Conservation (phyloP, 208 protist species). For the Novymonas esmeraldas region DNA sequence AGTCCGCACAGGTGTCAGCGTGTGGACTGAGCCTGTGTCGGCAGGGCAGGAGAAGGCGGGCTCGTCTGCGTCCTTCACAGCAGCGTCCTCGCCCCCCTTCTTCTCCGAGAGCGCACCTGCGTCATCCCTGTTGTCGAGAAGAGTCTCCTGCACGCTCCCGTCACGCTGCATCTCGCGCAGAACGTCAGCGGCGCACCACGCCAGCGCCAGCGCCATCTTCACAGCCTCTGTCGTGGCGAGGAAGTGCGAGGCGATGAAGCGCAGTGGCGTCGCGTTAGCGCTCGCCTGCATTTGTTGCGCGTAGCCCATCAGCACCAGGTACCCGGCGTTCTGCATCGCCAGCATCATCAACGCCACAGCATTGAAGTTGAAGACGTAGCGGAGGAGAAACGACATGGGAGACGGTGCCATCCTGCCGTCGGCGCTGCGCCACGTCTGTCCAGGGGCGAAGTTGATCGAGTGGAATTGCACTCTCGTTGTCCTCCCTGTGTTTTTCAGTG, state of each 20-base stretch:
- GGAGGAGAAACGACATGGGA: neutral
- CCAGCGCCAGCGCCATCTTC: conserved; percentile 6
- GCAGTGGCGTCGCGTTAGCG: neutral
- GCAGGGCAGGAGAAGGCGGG: no score
- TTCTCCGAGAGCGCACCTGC: no score
- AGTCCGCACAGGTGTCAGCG: no score
- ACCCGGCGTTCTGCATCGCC: conserved; percentile 24
- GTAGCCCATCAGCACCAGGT: conserved; percentile 19
- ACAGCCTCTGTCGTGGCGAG: conserved; percentile 8
- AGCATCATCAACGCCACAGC: conserved; percentile 11
- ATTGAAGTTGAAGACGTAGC: conserved; percentile 14
- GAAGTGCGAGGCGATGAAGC: conserved; percentile 9
- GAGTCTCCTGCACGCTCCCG: neutral
- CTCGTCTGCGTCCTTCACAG: no score
- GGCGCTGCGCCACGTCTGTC: no score
- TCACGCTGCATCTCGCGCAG: conserved; percentile 8
- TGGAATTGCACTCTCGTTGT: no score
- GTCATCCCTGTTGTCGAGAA: no score
- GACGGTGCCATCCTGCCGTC: neutral
- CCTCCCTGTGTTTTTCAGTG: no score
- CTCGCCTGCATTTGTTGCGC: conserved; percentile 4
- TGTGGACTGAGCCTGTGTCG: no score
- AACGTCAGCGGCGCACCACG: conserved; percentile 23
- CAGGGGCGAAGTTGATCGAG: no score
- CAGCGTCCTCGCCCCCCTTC: no score